Evolutionary conservation across 805 yeast genomes (phyloP), one percentile per base, ranked within the genome.

Genomic region (Debaryomyces maramus): DNA sequence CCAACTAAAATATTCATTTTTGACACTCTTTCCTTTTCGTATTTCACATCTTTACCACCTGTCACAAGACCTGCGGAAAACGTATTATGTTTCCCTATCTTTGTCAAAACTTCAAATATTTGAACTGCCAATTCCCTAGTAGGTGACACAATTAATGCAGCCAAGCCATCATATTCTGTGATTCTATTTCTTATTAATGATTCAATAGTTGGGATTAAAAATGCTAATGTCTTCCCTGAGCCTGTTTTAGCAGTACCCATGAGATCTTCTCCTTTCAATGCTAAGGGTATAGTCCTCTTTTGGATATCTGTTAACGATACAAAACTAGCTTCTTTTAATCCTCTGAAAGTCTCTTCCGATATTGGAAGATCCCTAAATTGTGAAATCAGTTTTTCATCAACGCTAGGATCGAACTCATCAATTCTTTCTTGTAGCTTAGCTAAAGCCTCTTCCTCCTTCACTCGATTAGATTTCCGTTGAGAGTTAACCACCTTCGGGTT

Each of bases 111-210:
- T 54, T 88, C 95, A 53, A 89, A 89, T 18, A 84, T 89, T 63
- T 89, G 97, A 46, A 88, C 81, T 0, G 97, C 96, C 50, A 89
- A 65, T 56, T 89, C 97, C 60, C 97, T 76, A 0, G 97, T 89
- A 4, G 97, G 97, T 1, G 96, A 81, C n/a, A 89, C 80, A 17
- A 89, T 80, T 42, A 89, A 67, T 0, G 96, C 97, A 5, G 96
- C 96, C 28, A 90, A 69, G 1, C 97, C 97, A 59, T 89, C 97
- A 50, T 65, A 72, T 46, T 83, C 93, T 34, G 88, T 81, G 84
- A 95, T 88, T 39, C 75, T 73, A 51, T 82, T 81, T 45, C 81
- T 75, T 43, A 77, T 75, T 40, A 89, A 68, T 37, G 80, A 80
- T 54, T 84, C 90, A 6, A 90, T 63, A 11, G 86, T 75, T 1